A percentile compares a stretch with the other conserved stretches of the same genome.
Conservation (phyloP, 768 basidiomycete species). For the Auricularia cornea region DNA sequence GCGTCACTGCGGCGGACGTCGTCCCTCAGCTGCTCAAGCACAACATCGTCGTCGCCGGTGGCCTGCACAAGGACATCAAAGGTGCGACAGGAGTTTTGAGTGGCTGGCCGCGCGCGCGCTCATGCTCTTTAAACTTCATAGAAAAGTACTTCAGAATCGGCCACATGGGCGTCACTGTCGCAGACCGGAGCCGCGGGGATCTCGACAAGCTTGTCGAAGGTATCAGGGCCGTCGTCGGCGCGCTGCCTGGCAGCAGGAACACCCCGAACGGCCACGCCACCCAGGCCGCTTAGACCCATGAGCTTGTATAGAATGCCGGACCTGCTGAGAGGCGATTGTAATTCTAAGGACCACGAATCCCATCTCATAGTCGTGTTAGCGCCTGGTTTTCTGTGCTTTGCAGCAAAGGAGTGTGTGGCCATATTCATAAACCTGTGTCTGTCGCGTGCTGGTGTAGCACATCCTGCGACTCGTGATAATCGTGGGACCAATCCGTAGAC, state of each 20-base stretch:
- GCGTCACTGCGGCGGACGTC: constrained; percentile 66
- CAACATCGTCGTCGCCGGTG: constrained; percentile 78
- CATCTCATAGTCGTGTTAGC: too few species aligned
- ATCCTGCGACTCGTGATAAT: too few species aligned
- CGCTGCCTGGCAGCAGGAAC: neutral
- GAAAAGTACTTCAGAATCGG: constrained; percentile 91
- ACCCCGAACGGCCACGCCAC: constrained; percentile 18
- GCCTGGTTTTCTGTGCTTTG: too few species aligned
- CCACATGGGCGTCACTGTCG: constrained; percentile 88
- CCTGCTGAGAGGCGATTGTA: too few species aligned
- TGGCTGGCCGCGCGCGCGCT: too few species aligned
- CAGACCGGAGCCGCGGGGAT: constrained; percentile 62
- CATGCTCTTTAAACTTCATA: too few species aligned
- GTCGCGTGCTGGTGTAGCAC: too few species aligned
- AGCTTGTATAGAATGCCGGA: constrained; percentile 28
- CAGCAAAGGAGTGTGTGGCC: too few species aligned
- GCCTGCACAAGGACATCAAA: constrained; percentile 77
- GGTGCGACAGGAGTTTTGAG: constrained; percentile 36
- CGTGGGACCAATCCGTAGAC: too few species aligned
- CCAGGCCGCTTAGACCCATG: constrained; percentile 26
- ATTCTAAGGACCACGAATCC: too few species aligned
- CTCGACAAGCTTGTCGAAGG: constrained; percentile 61
- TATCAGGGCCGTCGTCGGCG: constrained; percentile 30
- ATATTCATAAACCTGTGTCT: too few species aligned
- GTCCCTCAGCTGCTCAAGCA: constrained; percentile 63